These are phyloP conservation scores for Neocallimastix lanati DNA, from an alignment of 192 early-diverging fungal species.

Conservation along the genomic window DNA sequence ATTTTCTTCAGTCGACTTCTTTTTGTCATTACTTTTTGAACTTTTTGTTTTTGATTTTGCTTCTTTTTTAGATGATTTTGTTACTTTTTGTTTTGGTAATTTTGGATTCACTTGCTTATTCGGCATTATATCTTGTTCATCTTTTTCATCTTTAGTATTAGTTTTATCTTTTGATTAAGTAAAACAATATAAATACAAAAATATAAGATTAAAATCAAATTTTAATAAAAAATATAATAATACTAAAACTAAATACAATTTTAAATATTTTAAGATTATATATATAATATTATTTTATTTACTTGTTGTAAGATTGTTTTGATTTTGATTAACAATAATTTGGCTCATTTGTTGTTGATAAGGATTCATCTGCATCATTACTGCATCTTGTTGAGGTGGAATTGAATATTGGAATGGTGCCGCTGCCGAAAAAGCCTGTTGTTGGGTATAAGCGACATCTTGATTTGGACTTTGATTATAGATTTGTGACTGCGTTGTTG, in stretches of 20 bases:
- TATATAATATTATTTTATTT: too few species aligned
- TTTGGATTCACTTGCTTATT: background rate
- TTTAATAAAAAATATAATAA: too few species aligned
- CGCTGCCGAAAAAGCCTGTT: background rate
- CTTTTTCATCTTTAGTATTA: background rate
- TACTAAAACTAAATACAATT: too few species aligned
- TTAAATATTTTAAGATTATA: too few species aligned
- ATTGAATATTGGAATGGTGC: background rate
- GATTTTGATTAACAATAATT: background rate
- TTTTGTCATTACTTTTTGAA: background rate
- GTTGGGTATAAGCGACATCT: background rate
- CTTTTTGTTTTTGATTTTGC: background rate
- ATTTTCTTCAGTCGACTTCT: background rate
- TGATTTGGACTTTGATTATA: background rate
- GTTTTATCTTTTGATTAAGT: background rate
- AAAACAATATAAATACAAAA: too few species aligned
- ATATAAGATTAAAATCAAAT: too few species aligned
- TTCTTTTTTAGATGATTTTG: background rate
- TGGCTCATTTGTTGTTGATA: background rate
- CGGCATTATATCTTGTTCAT: background rate
- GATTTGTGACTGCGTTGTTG: background rate
- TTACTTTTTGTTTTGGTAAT: background rate
- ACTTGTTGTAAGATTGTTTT: too few species aligned
- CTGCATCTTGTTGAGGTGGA: background rate
- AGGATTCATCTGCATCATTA: background rate